Percentiles rank a stretch among this genome's conserved stretches.
Conservation (phyloP, 1,284 basidiomycete genomes). For the Polyporus tsugae region DNA sequence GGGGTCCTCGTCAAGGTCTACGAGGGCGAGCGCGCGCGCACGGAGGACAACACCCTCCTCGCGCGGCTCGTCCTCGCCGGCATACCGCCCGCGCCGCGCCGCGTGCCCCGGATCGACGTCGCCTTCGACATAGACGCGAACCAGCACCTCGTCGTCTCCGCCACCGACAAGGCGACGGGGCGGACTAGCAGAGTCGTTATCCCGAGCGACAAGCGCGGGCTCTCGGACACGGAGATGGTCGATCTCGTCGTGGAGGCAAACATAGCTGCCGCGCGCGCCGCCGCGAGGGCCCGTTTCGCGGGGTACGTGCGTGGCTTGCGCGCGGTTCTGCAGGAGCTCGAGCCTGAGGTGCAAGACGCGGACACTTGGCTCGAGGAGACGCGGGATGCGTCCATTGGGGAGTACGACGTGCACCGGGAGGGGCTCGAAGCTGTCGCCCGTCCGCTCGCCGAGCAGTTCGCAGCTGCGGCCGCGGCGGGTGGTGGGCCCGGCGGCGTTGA, state of each 20-base stretch:
- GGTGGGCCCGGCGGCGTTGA: neutral
- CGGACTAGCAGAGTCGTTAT: constrained; percentile 69
- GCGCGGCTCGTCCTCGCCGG: constrained; percentile 99
- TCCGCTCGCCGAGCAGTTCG: neutral
- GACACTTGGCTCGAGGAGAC: constrained; percentile 91
- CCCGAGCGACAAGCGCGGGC: constrained; percentile 98
- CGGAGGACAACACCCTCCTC: constrained; percentile 99
- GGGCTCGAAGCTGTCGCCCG: constrained; percentile 87
- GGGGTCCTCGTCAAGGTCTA: constrained; percentile 99
- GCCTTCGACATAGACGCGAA: constrained; percentile 99
- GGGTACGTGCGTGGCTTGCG: constrained; percentile 97
- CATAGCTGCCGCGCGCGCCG: constrained; percentile 91
- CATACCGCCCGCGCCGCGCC: constrained; percentile 97
- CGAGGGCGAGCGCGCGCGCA: constrained; percentile 99
- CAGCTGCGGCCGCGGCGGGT: no score
- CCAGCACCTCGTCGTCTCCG: constrained; percentile 94
- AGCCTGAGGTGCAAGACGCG: constrained; percentile 84
- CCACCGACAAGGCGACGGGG: neutral
- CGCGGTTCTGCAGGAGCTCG: constrained; percentile 87
- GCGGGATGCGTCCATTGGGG: constrained; percentile 93
- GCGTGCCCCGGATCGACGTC: constrained; percentile 98
- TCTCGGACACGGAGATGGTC: constrained; percentile 98
- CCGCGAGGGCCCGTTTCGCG: constrained; percentile 89
- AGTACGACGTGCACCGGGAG: constrained; percentile 96
- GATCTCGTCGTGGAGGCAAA: constrained; percentile 55